These are phyloP conservation scores for Xylaria sp. DNA, from an alignment of 2,329 filamentous ascomycete genomes.

Conservation along the genomic window DNA sequence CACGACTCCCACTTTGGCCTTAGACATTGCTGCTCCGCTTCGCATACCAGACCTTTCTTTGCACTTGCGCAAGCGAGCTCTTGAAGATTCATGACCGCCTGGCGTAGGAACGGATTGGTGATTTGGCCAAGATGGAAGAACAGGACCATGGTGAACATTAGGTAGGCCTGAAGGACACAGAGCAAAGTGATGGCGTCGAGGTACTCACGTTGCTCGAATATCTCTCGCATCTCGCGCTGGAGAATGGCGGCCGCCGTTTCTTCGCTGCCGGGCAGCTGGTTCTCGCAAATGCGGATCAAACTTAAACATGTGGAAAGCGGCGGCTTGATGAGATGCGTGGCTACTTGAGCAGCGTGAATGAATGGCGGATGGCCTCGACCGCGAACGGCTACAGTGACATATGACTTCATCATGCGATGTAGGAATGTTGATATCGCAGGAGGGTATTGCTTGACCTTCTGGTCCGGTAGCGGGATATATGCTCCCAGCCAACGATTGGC, in stretches of 20 bases:
- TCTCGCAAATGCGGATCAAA: slow-evolving; percentile 48
- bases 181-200: slow-evolving; percentile 45
- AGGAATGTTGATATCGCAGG: slow-evolving; percentile 47
- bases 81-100: slow-evolving; percentile 56
- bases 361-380: slow-evolving; percentile 51
- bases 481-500: slow-evolving; percentile 55
- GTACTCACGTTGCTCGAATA: slow-evolving; percentile 40
- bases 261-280: slow-evolving; percentile 43
- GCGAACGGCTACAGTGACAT: slow-evolving; percentile 45
- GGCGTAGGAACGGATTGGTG: slow-evolving; percentile 44
- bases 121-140: slow-evolving; percentile 47
- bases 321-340: slow-evolving; percentile 29
- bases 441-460: slow-evolving; percentile 50
- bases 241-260: slow-evolving; percentile 43
- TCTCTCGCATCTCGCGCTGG: slow-evolving; percentile 49
- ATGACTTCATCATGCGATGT: slow-evolving; percentile 51
- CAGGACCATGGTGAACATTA: slow-evolving; percentile 57
- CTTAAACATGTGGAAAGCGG: slow-evolving; percentile 50
- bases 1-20: slow-evolving; percentile 59
- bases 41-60: slow-evolving; percentile 50
- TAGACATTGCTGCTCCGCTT: slow-evolving; percentile 45
- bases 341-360: slow-evolving; percentile 49
- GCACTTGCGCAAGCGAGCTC: slow-evolving; percentile 51
- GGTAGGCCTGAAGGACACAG: slow-evolving; percentile 57
- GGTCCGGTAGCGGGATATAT: slow-evolving; percentile 52